A percentile compares a stretch with the other conserved stretches of the same genome.
These are phyloP conservation scores for Penstemon barbatus DNA, from an alignment of 257 asterid species.

Conservation along the genomic window DNA sequence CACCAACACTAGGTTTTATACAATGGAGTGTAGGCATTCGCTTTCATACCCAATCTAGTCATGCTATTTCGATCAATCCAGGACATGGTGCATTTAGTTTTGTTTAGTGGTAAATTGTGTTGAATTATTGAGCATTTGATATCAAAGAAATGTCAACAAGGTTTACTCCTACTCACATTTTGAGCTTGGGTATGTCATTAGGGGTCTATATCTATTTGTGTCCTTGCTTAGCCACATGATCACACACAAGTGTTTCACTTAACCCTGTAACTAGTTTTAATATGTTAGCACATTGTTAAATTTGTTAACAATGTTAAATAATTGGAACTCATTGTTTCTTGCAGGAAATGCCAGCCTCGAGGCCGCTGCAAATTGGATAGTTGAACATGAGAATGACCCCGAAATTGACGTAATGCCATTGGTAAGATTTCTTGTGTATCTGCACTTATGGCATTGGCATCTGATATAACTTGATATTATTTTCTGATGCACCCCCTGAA, in stretches of 20 bases:
- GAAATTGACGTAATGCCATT: conserved; percentile 82
- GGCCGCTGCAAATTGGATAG: conserved; percentile 90
- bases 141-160: background rate
- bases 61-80: background rate
- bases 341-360: conserved; percentile 77
- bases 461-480: background rate
- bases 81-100: background rate
- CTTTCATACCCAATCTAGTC: background rate
- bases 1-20: background rate
- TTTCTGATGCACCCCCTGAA: background rate
- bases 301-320: background rate
- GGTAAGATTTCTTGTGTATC: conserved; percentile 45
- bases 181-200: background rate
- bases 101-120: conserved; percentile 2
- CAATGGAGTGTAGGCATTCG: background rate
- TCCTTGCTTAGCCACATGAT: background rate
- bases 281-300: conserved; percentile 13
- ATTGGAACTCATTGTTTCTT: conserved; percentile 20
- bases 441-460: conserved; percentile 2
- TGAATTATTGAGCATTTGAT: background rate
- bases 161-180: background rate
- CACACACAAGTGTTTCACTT: background rate
- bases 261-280: background rate
- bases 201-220: background rate
- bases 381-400: conserved; percentile 87